These are phyloP conservation scores for Brassica incana DNA, from an alignment of 345 rosid species.

Conservation along the genomic window DNA sequence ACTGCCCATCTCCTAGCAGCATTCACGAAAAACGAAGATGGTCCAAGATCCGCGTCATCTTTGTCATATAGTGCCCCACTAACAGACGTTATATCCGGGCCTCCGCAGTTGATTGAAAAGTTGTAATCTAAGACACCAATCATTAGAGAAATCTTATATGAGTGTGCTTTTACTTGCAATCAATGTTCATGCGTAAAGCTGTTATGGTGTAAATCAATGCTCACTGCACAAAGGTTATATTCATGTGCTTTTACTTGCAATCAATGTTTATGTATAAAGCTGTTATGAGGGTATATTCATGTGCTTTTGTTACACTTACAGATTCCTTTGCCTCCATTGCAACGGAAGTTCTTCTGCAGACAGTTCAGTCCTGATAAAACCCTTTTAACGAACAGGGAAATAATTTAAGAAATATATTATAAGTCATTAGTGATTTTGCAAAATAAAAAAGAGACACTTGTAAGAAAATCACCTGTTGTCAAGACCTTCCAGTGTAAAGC, in stretches of 20 bases:
- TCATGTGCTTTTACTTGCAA: no score
- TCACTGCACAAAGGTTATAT: neutral
- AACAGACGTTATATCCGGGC: slow-evolving; percentile 48
- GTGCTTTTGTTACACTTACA: slow-evolving; percentile 47
- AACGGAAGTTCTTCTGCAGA: slow-evolving; percentile 65
- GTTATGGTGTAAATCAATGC: neutral
- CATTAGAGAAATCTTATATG: neutral
- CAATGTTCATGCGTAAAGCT: no score
- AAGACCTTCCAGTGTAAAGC: slow-evolving; percentile 50
- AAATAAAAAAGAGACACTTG: neutral
- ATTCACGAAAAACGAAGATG: slow-evolving; percentile 55
- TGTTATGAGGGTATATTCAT: neutral
- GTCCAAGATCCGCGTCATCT: slow-evolving; percentile 54
- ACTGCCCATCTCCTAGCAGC: slow-evolving; percentile 50
- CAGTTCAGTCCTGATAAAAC: slow-evolving; percentile 57
- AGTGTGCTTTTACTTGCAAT: no score
- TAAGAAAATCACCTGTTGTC: slow-evolving; percentile 46
- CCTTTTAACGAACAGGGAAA: slow-evolving; percentile 13
- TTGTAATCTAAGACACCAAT: slow-evolving; percentile 47
- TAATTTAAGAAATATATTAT: neutral
- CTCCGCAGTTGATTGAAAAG: slow-evolving; percentile 68
- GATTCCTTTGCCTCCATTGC: slow-evolving; percentile 52
- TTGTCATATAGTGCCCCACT: slow-evolving; percentile 42
- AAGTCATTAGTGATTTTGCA: neutral
- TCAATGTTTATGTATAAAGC: no score